A percentile compares a stretch with the other conserved stretches of the same genome.
Conservation (phyloP, 1,139 yeast species). For the Taphrina wiesneri region DNA sequence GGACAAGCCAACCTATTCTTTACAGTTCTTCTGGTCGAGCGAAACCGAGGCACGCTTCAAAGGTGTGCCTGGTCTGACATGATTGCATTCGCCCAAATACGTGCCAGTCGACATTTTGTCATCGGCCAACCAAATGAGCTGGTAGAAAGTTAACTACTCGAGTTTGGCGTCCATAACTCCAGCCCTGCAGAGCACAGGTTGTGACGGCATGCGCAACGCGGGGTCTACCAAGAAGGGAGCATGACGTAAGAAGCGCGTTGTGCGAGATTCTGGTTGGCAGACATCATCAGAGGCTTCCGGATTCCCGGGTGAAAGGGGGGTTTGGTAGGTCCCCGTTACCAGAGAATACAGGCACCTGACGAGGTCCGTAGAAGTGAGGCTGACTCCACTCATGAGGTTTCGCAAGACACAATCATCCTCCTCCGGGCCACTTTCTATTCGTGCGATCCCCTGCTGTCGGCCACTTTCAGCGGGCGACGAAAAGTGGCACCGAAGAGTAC, state of each 20-base stretch:
- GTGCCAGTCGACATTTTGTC: background rate
- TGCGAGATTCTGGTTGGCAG: background rate
- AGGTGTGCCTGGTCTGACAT: slow-evolving; percentile 35
- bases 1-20: slow-evolving; percentile 65
- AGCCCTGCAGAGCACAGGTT: background rate
- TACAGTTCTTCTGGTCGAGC: slow-evolving; percentile 62
- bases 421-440: too few relatives aligned
- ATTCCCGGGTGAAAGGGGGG: background rate
- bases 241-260: background rate
- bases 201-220: background rate
- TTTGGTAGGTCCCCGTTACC: too few relatives aligned
- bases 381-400: background rate
- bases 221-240: background rate
- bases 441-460: too few relatives aligned
- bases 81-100: background rate
- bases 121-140: background rate
- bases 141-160: too few relatives aligned
- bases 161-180: too few relatives aligned
- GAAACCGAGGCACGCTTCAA: slow-evolving; percentile 38
- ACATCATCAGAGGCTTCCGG: background rate
- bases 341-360: background rate
- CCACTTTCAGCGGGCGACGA: too few relatives aligned
- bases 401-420: too few relatives aligned
- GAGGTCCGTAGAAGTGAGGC: background rate
- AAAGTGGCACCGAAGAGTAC: too few relatives aligned